These are phyloP conservation scores for Chrysochromulina parva DNA, from an alignment of 78 protist genomes.

Conservation along the genomic window DNA sequence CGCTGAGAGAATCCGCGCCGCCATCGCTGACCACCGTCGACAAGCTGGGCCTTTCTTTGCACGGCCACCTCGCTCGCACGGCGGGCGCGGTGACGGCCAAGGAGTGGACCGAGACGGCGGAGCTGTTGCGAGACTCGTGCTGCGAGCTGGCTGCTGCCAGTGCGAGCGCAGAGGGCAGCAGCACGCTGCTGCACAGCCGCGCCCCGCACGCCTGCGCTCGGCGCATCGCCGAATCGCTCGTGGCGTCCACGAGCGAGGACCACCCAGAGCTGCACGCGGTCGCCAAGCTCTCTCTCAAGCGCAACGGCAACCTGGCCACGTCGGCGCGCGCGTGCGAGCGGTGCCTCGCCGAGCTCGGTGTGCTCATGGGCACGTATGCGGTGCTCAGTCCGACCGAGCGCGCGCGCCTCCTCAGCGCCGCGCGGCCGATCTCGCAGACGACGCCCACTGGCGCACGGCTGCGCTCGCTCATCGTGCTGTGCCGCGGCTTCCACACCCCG, in stretches of 20 bases:
- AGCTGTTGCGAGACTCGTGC: too few relatives aligned
- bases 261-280: background rate
- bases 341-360: background rate
- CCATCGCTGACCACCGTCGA: too few relatives aligned
- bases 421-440: background rate
- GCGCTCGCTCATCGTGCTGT: background rate
- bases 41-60: too few relatives aligned
- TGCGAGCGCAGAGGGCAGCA: too few relatives aligned
- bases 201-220: too few relatives aligned
- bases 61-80: too few relatives aligned
- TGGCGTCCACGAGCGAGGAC: background rate
- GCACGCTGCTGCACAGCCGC: too few relatives aligned
- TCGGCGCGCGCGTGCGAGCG: background rate
- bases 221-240: too few relatives aligned
- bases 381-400: background rate
- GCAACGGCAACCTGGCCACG: background rate
- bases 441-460: background rate
- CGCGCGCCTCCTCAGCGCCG: background rate
- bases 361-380: background rate
- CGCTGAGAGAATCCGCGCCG: too few relatives aligned
- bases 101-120: too few relatives aligned
- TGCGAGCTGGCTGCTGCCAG: too few relatives aligned
- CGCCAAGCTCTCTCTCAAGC: background rate
- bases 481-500: background rate
- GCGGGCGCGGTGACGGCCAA: too few relatives aligned